Evolutionary conservation across 768 basidiomycete genomes (phyloP).

Genomic region (Hemileccinum impolitum): DNA sequence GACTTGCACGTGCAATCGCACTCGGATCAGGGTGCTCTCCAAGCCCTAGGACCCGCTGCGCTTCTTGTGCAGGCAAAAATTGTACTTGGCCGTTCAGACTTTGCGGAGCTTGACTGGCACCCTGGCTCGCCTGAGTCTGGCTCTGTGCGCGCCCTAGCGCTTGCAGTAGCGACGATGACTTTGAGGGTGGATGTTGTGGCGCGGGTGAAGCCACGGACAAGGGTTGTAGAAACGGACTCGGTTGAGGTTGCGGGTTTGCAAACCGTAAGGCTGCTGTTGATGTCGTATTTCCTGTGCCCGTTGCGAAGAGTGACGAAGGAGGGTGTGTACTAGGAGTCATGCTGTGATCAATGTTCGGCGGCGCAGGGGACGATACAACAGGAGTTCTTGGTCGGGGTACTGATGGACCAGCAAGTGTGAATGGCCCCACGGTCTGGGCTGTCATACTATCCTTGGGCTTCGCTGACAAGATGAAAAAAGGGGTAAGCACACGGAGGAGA

Average conservation of each 20-base stretch:
- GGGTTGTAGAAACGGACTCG: conserved; percentile 28
- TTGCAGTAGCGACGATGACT: conserved; percentile 26
- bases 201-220: conserved; percentile 14
- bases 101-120: conserved; percentile 1
- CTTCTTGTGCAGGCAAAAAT: conserved; percentile 57
- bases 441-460: conserved; percentile 22
- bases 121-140: conserved; percentile 9
- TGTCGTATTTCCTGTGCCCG: conserved; percentile 12
- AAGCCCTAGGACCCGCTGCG: conserved; percentile 47
- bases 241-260: conserved; percentile 24
- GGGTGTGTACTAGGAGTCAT: conserved; percentile 34
- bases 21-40: conserved; percentile 46
- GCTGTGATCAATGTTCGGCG: conserved; percentile 17
- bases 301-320: conserved; percentile 25
- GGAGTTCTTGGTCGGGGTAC: conserved; percentile 21
- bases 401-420: conserved; percentile 8
- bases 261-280: conserved; percentile 18
- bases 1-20: conserved; percentile 58
- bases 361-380: conserved; percentile 1
- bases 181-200: conserved; percentile 11
- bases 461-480: conserved; percentile 6
- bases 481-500: conserved; percentile 7
- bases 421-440: conserved; percentile 11
- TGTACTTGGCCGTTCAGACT: conserved; percentile 18
- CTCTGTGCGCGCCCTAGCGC: conserved; percentile 19